phyloP scores from a whole-genome alignment of 306 rosid species.

The Dryas alaskensis region DNA sequence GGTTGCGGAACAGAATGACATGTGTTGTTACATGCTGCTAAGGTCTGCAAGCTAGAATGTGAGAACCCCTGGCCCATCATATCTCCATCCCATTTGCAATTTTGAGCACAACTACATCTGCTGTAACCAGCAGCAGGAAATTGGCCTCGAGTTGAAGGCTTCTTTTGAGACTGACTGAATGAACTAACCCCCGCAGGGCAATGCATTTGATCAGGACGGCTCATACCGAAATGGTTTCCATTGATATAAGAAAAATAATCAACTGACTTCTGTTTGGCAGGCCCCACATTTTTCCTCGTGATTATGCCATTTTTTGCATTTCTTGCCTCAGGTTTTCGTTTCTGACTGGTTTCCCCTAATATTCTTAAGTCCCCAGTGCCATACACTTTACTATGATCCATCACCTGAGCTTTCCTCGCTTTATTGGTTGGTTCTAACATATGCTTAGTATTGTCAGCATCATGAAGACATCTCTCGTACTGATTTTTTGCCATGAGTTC shows the following conservation, averaged over 20 bases:
- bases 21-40: conserved; percentile 56
- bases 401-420: conserved; percentile 45
- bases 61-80: conserved; percentile 49
- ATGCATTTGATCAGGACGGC: conserved; percentile 47
- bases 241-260: conserved; percentile 45
- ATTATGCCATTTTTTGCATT: conserved; percentile 38
- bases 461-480: conserved; percentile 74
- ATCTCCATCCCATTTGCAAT: conserved; percentile 47
- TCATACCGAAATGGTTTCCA: conserved; percentile 35
- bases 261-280: conserved; percentile 49
- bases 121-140: conserved; percentile 49
- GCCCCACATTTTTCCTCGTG: conserved; percentile 44
- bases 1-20: conserved; percentile 48
- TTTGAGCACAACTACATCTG: conserved; percentile 48
- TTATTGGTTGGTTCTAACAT: conserved; percentile 36
- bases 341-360: conserved; percentile 39
- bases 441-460: conserved; percentile 41
- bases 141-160: conserved; percentile 50
- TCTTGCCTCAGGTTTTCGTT: conserved; percentile 45
- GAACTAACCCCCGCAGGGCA: conserved; percentile 37
- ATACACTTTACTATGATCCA: conserved; percentile 31
- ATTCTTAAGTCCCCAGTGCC: conserved; percentile 41
- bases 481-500: conserved; percentile 90
- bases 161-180: conserved; percentile 56
- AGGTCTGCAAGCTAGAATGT: conserved; percentile 39